Conservation (phyloP, 257 asterid genomes). For the Petrea volubilis region DNA sequence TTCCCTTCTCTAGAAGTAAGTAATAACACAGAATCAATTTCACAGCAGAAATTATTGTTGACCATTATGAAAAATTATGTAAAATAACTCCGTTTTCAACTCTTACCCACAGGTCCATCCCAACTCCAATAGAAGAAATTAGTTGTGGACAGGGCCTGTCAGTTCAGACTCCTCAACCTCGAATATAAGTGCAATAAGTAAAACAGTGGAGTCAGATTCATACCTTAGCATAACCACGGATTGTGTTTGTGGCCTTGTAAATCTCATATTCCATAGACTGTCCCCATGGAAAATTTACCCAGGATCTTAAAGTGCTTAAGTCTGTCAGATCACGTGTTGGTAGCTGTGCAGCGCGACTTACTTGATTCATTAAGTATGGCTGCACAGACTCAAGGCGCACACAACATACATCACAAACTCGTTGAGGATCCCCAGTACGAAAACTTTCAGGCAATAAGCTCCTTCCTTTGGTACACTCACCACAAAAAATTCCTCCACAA, state of each 20-base stretch:
- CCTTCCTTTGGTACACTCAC: constrained; percentile 88
- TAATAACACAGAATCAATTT: neutral
- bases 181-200: neutral
- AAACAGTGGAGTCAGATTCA: constrained; percentile 7
- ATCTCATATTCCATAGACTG: constrained; percentile 97
- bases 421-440: constrained; percentile 66
- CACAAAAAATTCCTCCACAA: constrained; percentile 95
- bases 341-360: constrained; percentile 90
- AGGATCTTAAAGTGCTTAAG: constrained; percentile 94
- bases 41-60: no score
- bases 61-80: no score
- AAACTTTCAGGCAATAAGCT: constrained; percentile 87
- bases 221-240: constrained; percentile 77
- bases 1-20: neutral
- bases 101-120: neutral
- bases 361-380: constrained; percentile 82
- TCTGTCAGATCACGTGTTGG: constrained; percentile 94
- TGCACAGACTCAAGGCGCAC: constrained; percentile 91
- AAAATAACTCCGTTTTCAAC: neutral
- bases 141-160: neutral
- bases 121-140: neutral
- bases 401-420: constrained; percentile 97
- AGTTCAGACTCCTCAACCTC: neutral
- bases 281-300: constrained; percentile 99
- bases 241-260: constrained; percentile 89